These are phyloP conservation scores for Gryganskiella cystojenkinii DNA, from an alignment of 192 early-diverging fungal species.

Conservation along the genomic window DNA sequence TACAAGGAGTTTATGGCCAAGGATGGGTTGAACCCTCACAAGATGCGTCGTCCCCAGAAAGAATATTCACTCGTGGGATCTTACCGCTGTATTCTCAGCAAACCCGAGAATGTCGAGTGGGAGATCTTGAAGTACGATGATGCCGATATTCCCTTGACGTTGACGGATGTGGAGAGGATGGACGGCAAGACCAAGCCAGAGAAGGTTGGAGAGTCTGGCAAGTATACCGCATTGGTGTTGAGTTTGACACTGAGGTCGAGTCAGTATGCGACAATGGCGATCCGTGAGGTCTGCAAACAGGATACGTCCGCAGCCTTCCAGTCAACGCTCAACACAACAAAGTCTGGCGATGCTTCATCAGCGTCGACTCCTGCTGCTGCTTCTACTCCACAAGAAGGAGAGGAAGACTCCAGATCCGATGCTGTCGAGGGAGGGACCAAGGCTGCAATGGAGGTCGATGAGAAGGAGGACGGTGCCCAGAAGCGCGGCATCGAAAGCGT, in stretches of 20 bases:
- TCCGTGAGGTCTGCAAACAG: slow-evolving; percentile 86
- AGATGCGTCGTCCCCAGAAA: slow-evolving; percentile 62
- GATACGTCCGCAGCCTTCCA: slow-evolving; percentile 71
- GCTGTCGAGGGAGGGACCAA: no score
- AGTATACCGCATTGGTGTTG: slow-evolving; percentile 76
- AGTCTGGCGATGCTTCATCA: neutral
- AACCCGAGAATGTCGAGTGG: slow-evolving; percentile 69
- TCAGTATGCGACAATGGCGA: slow-evolving; percentile 97
- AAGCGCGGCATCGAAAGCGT: slow-evolving; percentile 42
- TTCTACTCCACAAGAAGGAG: neutral
- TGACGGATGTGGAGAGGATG: slow-evolving; percentile 73
- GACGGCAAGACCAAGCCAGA: slow-evolving; percentile 55
- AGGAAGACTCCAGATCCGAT: neutral
- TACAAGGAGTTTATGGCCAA: slow-evolving; percentile 80
- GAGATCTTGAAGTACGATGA: slow-evolving; percentile 76
- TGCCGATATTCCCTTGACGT: slow-evolving; percentile 60
- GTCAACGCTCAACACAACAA: slow-evolving; percentile 25
- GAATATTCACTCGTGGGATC: slow-evolving; percentile 73
- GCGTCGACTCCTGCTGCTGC: slow-evolving; percentile 1
- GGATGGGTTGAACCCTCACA: slow-evolving; percentile 75
- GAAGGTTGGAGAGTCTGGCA: slow-evolving; percentile 59
- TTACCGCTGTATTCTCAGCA: slow-evolving; percentile 71
- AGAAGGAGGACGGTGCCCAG: neutral
- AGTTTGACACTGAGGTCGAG: slow-evolving; percentile 83
- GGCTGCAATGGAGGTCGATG: neutral